phyloP scores from a whole-genome alignment of 2,329 filamentous ascomycete species.

The Pestalotiopsis sp. region DNA sequence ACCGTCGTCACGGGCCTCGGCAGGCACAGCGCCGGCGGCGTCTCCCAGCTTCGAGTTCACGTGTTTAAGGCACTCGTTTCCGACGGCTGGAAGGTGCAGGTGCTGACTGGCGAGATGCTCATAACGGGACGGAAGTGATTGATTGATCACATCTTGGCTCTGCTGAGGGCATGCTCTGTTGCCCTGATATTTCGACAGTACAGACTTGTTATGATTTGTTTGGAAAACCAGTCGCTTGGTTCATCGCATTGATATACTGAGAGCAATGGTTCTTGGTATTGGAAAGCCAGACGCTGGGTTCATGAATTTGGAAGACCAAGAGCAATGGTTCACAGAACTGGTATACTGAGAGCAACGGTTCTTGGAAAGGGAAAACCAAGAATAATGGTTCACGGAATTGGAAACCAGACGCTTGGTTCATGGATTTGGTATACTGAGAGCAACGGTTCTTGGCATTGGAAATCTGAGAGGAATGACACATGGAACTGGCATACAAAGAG shows the following conservation, averaged over 20 bases:
- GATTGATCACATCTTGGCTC: constrained; percentile 26
- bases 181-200: not conserved
- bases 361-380: too few relatives aligned
- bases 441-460: too few relatives aligned
- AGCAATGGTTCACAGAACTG: too few relatives aligned
- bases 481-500: not conserved
- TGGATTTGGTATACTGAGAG: not conserved
- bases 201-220: not conserved
- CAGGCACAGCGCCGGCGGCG: constrained; percentile 75
- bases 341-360: too few relatives aligned
- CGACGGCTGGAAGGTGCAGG: constrained; percentile 83
- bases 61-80: constrained; percentile 75
- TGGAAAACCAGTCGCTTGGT: not conserved
- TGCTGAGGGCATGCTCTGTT: not conserved
- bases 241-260: not conserved
- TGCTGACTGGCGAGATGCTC: constrained; percentile 69
- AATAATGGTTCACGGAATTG: too few relatives aligned
- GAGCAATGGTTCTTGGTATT: not conserved
- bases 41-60: constrained; percentile 74
- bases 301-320: too few relatives aligned
- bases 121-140: constrained; percentile 60
- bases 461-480: too few relatives aligned
- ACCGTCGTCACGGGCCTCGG: constrained; percentile 82
- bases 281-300: too few relatives aligned
- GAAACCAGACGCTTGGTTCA: not conserved